phyloP scores from a whole-genome alignment of 306 rosid genomes.

The Casuarina cunninghamiana region DNA sequence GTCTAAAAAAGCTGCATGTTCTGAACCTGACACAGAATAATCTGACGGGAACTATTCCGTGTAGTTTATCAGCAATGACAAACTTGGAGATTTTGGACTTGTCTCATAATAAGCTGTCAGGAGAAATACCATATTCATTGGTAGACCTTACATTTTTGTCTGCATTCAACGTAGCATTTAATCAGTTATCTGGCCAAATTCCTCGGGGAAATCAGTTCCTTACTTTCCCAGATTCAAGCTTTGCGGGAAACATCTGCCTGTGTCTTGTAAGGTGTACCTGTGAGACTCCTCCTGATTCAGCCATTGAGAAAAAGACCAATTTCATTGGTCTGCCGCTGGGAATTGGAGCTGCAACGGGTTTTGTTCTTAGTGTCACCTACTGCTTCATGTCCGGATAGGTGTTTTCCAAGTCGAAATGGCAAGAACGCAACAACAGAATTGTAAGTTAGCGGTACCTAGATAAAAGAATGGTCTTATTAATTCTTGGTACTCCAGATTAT shows the following conservation, averaged over 20 bases:
- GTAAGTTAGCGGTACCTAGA: neutral
- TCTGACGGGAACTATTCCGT: constrained; percentile 25
- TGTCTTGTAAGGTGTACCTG: neutral
- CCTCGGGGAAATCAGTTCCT: constrained; percentile 28
- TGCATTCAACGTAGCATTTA: constrained; percentile 25
- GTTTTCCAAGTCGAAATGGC: neutral
- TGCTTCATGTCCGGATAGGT: neutral
- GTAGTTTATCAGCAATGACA: constrained; percentile 18
- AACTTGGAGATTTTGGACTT: constrained; percentile 27
- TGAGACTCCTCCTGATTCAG: neutral
- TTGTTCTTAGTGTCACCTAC: neutral
- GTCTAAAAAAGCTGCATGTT: constrained; percentile 28
- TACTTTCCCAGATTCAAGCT: constrained; percentile 28
- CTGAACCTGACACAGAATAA: constrained; percentile 17
- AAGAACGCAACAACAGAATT: neutral
- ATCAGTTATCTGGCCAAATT: constrained; percentile 23
- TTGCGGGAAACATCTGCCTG: constrained; percentile 25
- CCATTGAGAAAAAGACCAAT: neutral
- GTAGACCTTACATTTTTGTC: constrained; percentile 28
- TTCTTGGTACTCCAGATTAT: too few relatives aligned
- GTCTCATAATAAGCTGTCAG: constrained; percentile 34
- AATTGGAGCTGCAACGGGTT: neutral
- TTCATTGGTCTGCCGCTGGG: neutral
- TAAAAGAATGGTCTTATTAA: too few relatives aligned
- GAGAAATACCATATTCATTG: constrained; percentile 26